Conservation (phyloP, 2,329 filamentous ascomycete genomes). For the Aspergillus bombycis region DNA sequence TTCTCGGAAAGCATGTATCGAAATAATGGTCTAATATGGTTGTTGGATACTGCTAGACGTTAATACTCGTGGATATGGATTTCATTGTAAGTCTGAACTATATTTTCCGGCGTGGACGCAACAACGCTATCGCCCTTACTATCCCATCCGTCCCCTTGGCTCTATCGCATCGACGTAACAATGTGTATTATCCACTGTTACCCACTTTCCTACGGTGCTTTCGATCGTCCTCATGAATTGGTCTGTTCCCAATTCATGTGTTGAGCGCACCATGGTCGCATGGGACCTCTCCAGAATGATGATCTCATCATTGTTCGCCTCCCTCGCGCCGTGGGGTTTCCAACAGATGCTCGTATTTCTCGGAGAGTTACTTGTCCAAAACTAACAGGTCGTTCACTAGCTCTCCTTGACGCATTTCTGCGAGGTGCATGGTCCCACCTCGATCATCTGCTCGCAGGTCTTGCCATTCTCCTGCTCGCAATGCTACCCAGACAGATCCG, state of each 20-base stretch:
- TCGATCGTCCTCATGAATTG: not conserved
- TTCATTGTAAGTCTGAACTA: constrained; percentile 45
- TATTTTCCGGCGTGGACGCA: not conserved
- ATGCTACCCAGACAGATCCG: constrained; percentile 49
- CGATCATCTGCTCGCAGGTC: constrained; percentile 64
- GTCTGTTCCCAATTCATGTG: not conserved
- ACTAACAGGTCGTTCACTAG: constrained; percentile 36
- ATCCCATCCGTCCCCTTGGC: not conserved
- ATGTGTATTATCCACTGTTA: not conserved
- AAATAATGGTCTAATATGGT: constrained; percentile 35
- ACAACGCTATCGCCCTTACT: not conserved
- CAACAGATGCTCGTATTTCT: not conserved
- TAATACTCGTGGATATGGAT: constrained; percentile 43
- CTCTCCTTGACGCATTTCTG: constrained; percentile 66
- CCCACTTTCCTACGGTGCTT: not conserved
- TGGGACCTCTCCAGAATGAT: constrained; percentile 6
- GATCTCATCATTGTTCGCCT: constrained; percentile 5
- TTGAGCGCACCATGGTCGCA: constrained; percentile 1
- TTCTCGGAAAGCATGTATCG: constrained; percentile 36
- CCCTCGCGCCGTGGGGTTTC: not conserved
- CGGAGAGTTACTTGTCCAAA: not conserved
- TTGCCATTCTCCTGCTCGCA: constrained; percentile 57
- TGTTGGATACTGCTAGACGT: constrained; percentile 28
- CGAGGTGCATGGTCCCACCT: constrained; percentile 64
- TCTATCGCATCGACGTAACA: not conserved